Base-by-base conservation (phyloP, 2,329 filamentous ascomycete genomes). In the Aspergillus bombycis region DNA sequence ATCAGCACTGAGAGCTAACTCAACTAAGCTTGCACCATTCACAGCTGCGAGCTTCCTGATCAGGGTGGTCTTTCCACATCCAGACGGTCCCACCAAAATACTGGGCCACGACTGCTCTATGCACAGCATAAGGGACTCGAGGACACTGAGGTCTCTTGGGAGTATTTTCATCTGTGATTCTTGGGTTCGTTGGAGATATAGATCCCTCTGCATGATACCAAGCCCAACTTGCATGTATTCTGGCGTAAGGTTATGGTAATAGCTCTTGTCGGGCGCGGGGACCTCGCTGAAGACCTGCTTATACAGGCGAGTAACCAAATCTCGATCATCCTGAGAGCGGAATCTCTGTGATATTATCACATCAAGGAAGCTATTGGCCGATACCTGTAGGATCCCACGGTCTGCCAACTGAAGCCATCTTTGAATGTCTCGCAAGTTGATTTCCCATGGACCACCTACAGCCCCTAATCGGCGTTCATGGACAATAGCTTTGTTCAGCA, bases 1-100 rank as follows among this genome's bases (percentile, higher is more conserved):
- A 71, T 99, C 96, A 8, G 94, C 90, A 74, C 97, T 99, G 79
- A 99, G 88, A 0, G 94, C 89, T 71, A 98, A 92, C 19, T 93
- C 91, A 36, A 94, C 86, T 4, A 98, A 81, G 1, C 88, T 84
- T 61, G 90, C 90, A 28, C 95, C 95, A 48, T 88, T 87, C 28
- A 91, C 80, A 14, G 91, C 89, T n/a, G 95, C 94, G 32, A 97
- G 84, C 67, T 94, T 89, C 64, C 90, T 86, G 16, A 99, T 81
- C 6, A 97, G 83, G 6, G 87, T 86, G 1, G 92, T 94, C 78
- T 99, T 99, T 32, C 95, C 95, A 67, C 88, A 90, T 0, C 94
- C 94, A 0, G 94, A 91, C 2, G 91, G 82, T 0, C 96, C 94
- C 57, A 94, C 93, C 4, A 99, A 80, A 57, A 99, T 94, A 68